Percentiles rank a stretch among this genome's conserved stretches.
Conservation (phyloP, 345 rosid genomes). For the Trapa bicornis region DNA sequence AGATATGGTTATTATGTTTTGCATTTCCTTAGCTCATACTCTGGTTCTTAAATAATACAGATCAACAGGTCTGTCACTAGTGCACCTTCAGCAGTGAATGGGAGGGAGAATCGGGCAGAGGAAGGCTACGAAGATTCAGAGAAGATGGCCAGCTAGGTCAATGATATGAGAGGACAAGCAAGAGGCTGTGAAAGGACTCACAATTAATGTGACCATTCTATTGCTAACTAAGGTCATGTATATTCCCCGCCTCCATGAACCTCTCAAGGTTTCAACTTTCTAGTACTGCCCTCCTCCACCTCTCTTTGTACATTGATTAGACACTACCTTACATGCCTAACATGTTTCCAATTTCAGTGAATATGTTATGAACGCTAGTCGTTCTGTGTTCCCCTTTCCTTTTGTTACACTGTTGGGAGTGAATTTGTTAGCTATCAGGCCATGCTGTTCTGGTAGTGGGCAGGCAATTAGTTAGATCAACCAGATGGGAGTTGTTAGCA, state of each 20-base stretch:
- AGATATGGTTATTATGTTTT: not conserved
- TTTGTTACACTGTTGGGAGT: too few species aligned
- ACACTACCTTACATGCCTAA: not conserved
- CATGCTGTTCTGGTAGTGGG: too few species aligned
- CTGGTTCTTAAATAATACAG: constrained; percentile 20
- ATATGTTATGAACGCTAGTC: too few species aligned
- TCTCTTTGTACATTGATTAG: not conserved
- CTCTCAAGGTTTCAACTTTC: not conserved
- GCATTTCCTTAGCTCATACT: constrained; percentile 1
- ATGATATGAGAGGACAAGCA: not conserved
- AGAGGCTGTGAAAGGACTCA: not conserved
- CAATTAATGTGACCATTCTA: not conserved
- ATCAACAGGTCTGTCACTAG: constrained; percentile 32
- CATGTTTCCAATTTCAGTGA: not conserved
- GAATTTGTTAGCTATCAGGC: too few species aligned
- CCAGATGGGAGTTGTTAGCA: too few species aligned
- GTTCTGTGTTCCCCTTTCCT: too few species aligned
- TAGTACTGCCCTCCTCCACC: not conserved
- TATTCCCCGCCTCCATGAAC: not conserved
- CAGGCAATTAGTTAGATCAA: too few species aligned
- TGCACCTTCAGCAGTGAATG: constrained; percentile 22
- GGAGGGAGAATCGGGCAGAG: constrained; percentile 21
- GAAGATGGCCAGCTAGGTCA: constrained; percentile 8
- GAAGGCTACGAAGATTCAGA: constrained; percentile 17
- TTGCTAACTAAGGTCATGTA: not conserved